These are phyloP conservation scores for Euphorbia tirucalli DNA, from an alignment of 345 rosid species.

Conservation along the genomic window DNA sequence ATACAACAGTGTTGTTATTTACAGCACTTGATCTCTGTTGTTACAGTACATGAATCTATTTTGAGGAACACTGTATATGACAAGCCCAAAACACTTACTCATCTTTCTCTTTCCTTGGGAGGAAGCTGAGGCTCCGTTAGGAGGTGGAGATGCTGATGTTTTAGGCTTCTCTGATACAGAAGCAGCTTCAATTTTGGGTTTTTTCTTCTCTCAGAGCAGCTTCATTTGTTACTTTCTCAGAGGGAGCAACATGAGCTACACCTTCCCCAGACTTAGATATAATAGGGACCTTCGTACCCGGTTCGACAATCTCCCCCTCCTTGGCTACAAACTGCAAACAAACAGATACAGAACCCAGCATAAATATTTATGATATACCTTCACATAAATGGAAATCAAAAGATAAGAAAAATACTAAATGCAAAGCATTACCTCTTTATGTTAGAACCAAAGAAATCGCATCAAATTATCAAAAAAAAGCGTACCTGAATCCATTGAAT, in stretches of 20 bases:
- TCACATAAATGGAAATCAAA: not conserved
- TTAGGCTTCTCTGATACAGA: slow-evolving; percentile 18
- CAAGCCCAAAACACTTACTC: slow-evolving; percentile 45
- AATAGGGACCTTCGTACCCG: slow-evolving; percentile 77
- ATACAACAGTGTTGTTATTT: not conserved
- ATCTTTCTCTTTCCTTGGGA: slow-evolving; percentile 96
- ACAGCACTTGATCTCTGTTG: not conserved
- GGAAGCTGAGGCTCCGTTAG: slow-evolving; percentile 94
- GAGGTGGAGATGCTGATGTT: slow-evolving; percentile 48
- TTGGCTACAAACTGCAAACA: slow-evolving; percentile 69
- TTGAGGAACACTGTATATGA: too few species aligned
- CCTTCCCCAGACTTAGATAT: slow-evolving; percentile 87
- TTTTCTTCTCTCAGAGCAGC: slow-evolving; percentile 48
- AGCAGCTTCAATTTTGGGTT: slow-evolving; percentile 47
- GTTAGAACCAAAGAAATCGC: too few species aligned
- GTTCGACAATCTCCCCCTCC: slow-evolving; percentile 97
- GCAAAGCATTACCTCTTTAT: slow-evolving; percentile 52
- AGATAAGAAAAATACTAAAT: not conserved
- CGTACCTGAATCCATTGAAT: too few species aligned
- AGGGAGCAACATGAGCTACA: slow-evolving; percentile 72
- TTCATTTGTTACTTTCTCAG: slow-evolving; percentile 51
- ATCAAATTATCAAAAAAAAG: too few species aligned
- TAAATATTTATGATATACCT: not conserved
- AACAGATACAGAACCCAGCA: not conserved
- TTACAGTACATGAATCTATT: too few species aligned